phyloP scores from a whole-genome alignment of 306 rosid genomes.

The Gastrolobium villosum region DNA sequence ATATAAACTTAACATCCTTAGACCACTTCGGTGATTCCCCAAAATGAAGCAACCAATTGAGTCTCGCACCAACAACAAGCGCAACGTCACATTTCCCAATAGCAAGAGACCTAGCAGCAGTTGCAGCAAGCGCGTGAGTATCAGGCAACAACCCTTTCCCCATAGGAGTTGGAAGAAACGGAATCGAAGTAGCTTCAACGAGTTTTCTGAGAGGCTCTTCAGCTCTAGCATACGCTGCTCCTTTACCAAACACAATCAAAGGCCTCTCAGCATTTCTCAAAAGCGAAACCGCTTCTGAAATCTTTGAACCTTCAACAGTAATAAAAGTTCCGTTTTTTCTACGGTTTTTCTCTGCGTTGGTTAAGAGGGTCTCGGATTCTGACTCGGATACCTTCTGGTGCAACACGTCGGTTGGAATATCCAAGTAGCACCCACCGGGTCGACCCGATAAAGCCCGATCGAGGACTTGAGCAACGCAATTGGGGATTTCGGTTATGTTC shows the following conservation, averaged over 20 bases:
- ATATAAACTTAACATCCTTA: constrained; percentile 78
- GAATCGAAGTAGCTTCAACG: constrained; percentile 86
- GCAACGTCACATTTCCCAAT: constrained; percentile 96
- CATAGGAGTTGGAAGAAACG: constrained; percentile 97
- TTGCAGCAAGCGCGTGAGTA: constrained; percentile 82
- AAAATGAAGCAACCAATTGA: constrained; percentile 92
- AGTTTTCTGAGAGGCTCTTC: constrained; percentile 69
- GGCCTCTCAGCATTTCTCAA: constrained; percentile 81
- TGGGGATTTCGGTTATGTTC: constrained; percentile 70
- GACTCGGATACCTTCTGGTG: constrained; percentile 68
- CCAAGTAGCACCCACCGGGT: constrained; percentile 90
- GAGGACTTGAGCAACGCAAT: constrained; percentile 66
- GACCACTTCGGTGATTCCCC: constrained; percentile 98
- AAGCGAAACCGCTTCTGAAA: constrained; percentile 65
- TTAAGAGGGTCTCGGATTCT: constrained; percentile 70
- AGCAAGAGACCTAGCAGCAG: constrained; percentile 91
- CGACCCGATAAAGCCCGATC: constrained; percentile 62
- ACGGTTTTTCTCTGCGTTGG: constrained; percentile 50
- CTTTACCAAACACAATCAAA: constrained; percentile 88
- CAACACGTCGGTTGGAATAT: constrained; percentile 83
- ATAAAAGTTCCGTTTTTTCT: neutral
- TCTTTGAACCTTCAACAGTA: constrained; percentile 36
- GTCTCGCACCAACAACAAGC: constrained; percentile 84
- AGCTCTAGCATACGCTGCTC: constrained; percentile 87
- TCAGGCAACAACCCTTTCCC: constrained; percentile 90